A percentile compares a stretch with the other conserved stretches of the same genome.
Evolutionary conservation across 768 basidiomycete species (phyloP).

Genomic region (Piloderma croceum): DNA sequence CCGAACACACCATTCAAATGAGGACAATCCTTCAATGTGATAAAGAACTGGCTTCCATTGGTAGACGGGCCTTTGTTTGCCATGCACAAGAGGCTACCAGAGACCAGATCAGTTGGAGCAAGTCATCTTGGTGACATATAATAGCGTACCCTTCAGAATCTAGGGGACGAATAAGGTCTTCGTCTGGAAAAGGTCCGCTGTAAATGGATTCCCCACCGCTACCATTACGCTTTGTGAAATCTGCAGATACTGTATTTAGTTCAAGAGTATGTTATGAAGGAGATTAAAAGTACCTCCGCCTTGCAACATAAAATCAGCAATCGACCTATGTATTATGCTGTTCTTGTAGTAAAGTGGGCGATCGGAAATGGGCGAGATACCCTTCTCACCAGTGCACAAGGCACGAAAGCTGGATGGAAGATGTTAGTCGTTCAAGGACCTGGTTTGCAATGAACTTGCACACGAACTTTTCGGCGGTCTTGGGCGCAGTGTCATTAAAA

Average conservation of each 20-base stretch:
- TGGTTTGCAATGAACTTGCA: neutral
- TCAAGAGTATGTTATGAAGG: neutral
- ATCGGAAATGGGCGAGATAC: conserved; percentile 56
- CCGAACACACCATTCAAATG: conserved; percentile 59
- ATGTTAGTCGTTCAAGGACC: conserved; percentile 5
- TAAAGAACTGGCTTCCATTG: conserved; percentile 83
- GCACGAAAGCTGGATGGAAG: conserved; percentile 61
- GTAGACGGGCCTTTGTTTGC: conserved; percentile 83
- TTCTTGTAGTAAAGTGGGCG: conserved; percentile 80
- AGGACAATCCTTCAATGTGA: conserved; percentile 70
- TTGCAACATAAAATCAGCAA: conserved; percentile 76
- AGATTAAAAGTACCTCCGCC: conserved; percentile 52
- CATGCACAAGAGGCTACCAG: conserved; percentile 73
- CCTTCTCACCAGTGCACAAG: conserved; percentile 83
- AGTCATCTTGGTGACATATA: neutral
- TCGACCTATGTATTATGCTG: conserved; percentile 72
- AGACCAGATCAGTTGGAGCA: neutral
- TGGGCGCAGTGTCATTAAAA: conserved; percentile 65
- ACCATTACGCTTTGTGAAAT: conserved; percentile 77
- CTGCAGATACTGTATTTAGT: conserved; percentile 27
- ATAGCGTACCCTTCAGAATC: conserved; percentile 55
- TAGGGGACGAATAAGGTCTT: conserved; percentile 58
- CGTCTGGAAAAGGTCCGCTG: conserved; percentile 69
- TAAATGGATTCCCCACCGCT: conserved; percentile 82
- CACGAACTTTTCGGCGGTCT: conserved; percentile 74